Evolutionary conservation across 768 basidiomycete species (phyloP).

Genomic region (Suillus cothurnatus): DNA sequence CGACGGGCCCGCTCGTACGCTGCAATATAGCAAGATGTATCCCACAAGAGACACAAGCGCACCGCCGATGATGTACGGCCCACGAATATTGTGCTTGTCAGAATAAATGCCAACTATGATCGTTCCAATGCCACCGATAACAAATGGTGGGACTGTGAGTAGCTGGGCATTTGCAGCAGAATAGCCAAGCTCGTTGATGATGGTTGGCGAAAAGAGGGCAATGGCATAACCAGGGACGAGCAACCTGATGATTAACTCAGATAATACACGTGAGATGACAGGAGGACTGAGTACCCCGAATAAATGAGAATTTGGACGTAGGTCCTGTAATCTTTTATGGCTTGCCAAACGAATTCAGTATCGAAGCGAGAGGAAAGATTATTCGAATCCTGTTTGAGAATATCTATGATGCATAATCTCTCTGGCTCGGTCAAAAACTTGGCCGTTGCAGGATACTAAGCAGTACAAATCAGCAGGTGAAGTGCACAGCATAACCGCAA

Average conservation of each 20-base stretch:
- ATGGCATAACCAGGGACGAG: constrained; percentile 50
- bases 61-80: constrained; percentile 50
- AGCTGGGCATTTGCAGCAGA: constrained; percentile 51
- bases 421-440: constrained; percentile 52
- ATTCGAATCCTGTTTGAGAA: constrained; percentile 48
- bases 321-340: constrained; percentile 48
- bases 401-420: constrained; percentile 36
- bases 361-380: constrained; percentile 48
- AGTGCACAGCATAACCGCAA: background rate
- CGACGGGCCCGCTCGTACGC: constrained; percentile 23
- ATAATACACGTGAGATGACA: constrained; percentile 4
- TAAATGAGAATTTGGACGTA: constrained; percentile 38
- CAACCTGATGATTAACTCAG: constrained; percentile 28
- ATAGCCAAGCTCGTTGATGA: constrained; percentile 52
- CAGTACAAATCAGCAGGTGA: background rate
- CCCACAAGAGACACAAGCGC: constrained; percentile 49
- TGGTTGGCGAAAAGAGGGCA: constrained; percentile 53
- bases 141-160: constrained; percentile 52
- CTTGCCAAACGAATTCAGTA: constrained; percentile 49
- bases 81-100: constrained; percentile 44
- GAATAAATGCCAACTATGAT: constrained; percentile 44
- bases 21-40: constrained; percentile 50
- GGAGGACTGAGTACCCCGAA: constrained; percentile 36
- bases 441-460: constrained; percentile 59
- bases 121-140: constrained; percentile 46